Evolutionary conservation across 805 yeast species (phyloP).

Genomic region (Saccharomyces kudriavzevii): DNA sequence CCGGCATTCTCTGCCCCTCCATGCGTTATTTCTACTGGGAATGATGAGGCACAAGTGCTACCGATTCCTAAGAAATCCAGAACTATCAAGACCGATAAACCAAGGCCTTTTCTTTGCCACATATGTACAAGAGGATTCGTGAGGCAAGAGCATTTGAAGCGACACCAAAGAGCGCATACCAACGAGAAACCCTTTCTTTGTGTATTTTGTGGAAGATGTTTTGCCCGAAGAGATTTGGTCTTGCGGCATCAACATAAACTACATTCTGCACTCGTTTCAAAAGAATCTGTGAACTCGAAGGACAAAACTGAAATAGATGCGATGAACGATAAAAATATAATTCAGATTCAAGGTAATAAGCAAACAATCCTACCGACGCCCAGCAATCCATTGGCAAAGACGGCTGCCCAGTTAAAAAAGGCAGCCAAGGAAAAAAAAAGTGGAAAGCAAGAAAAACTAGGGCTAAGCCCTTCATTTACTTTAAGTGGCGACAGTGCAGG

Average conservation of each 20-base stretch:
- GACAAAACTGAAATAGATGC: conserved; percentile 2
- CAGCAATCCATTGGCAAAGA: conserved; percentile 22
- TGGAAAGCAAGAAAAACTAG: background rate
- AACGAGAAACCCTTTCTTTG: conserved; percentile 95
- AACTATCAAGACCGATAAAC: conserved; percentile 79
- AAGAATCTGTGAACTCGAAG: background rate
- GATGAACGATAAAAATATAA: conserved; percentile 29
- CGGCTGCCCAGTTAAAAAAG: conserved; percentile 28
- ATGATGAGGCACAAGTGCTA: conserved; percentile 24
- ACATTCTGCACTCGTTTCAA: conserved; percentile 43
- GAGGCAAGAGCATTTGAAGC: conserved; percentile 82
- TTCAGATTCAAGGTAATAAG: conserved; percentile 34
- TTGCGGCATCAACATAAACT: conserved; percentile 91
- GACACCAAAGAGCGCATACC: conserved; percentile 92
- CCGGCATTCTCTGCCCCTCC: background rate
- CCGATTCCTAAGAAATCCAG: conserved; percentile 83
- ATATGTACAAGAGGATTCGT: conserved; percentile 94
- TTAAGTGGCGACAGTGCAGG: background rate
- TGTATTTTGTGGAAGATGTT: conserved; percentile 91
- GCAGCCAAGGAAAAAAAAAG: conserved; percentile 12
- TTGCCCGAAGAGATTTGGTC: conserved; percentile 81
- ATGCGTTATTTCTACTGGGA: background rate
- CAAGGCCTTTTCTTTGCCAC: conserved; percentile 83
- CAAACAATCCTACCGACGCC: conserved; percentile 32
- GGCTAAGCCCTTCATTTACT: background rate